Evolutionary conservation across 1,139 yeast genomes (phyloP), one percentile per base, ranked within the genome.

Genomic region (Protomyces pachydermus): DNA sequence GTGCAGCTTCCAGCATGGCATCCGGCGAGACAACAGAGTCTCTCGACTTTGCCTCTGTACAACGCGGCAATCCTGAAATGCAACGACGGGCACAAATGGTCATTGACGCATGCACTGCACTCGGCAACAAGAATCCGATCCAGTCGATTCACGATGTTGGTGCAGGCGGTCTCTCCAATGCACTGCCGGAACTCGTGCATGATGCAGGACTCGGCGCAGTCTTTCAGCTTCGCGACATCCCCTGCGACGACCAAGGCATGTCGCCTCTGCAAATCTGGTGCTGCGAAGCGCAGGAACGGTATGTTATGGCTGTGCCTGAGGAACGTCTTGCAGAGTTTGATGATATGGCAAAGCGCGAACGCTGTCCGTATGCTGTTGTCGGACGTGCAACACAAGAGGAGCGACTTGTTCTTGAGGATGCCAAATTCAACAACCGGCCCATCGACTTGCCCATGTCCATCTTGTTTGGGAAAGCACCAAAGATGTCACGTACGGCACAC

Each of bases 201-300:
- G 98, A 95, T 75, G 93, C 93, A 74, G 95, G 87, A 69, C 82
- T 95, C 68, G 99, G 99, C 75, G 99, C 97, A 51, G 81, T 76
- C 69, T 93, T 95, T 70, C 97, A 95, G 75, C 82, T 95, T 68
- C 86, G 99, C 77, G 88, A 91, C 65, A 87, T 95, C 65, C 84
- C 96, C 65, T 86, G 91, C 46, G 83, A 91, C 69, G 99, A 95
- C 76, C 96, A 97, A 57, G 96, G 98, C 65, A 91, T 95, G 98
- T 91, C 98, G 9, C 98, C 99, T 64, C 89, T 93, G 96, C 98
- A 95, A 79, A 91, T 95, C 70, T 95, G 99, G 99, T 95, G 99
- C 83, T 91, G 95, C 72, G 99, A 95, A 78, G 95, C 98, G 4
- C 99, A 95, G 78, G 99, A 95, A 77, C 85, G 99, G 76, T 95